Base-by-base conservation (phyloP, 305 asterid genomes). In the Solanum chacoense region DNA sequence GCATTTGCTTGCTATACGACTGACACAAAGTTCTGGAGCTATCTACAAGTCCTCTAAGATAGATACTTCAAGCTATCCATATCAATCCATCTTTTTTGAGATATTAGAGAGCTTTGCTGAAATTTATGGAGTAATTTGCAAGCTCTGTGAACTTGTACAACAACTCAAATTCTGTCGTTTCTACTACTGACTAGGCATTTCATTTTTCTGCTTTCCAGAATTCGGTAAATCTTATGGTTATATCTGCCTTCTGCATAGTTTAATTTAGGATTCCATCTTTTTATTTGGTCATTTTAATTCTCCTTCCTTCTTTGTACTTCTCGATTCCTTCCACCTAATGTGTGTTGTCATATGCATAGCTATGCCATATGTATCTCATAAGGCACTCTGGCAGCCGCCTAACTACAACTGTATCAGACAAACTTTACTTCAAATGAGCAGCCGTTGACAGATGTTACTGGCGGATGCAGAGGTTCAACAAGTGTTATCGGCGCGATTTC, bases 51-150 rank as follows among this genome's bases (percentile, higher is more conserved):
- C 91, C 95, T 29, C 55, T 90, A 75, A 93, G 95, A 88, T 93
- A 93, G 97, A 91, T 94, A 85, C 92, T 96, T 89, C 93, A 93
- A 86, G 99, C 99, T 26, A 96, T 95, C 89, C 99, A 96, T 83
- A 84, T 87, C 92, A 92, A 97, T 86, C 98, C 99, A 40, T 95
- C 98, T n/a, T 95, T 94, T 91, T 90, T 88, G 83, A 96, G 99
- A 91, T 97, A 96, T 91, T 96, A 98, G 99, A 96, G 92, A 91
- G 93, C 91, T 86, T 91, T 97, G 93, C 85, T 87, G 85, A 91
- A 90, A 71, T 77, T 75, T 45, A 20, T 65, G 16, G 55, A 86
- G 83, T 75, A 38, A 86, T 65, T 86, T 42, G 69, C 10, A 40
- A 42, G 69, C 67, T 26, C 8, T 28, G 16, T 31, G 84, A 26